Conservation (phyloP, 345 rosid species). For the Lumnitzera racemosa region DNA sequence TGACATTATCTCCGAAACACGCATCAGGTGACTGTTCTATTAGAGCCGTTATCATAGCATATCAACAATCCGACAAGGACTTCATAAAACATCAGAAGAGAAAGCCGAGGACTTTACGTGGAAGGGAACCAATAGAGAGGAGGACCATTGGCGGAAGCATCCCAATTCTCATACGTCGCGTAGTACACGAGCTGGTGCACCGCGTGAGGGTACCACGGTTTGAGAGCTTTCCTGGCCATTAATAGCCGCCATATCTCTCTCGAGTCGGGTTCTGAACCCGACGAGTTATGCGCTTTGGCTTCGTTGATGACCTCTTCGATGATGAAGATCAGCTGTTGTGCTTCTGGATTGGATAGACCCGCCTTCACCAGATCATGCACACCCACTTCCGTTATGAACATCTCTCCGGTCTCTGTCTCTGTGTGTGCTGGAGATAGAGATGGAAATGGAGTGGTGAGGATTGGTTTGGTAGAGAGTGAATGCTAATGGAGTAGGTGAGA, state of each 20-base stretch:
- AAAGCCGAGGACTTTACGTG: constrained; percentile 26
- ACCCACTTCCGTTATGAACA: constrained; percentile 34
- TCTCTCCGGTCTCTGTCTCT: neutral
- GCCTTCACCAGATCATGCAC: constrained; percentile 41
- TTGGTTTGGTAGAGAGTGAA: too few relatives aligned
- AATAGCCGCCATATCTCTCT: constrained; percentile 56
- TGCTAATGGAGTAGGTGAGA: too few relatives aligned
- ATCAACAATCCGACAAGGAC: neutral
- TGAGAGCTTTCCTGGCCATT: constrained; percentile 35
- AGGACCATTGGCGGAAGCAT: constrained; percentile 51
- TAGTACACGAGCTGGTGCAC: constrained; percentile 71
- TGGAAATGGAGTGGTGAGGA: too few relatives aligned
- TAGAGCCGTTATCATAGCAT: neutral
- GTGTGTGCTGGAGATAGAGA: too few relatives aligned
- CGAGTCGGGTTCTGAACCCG: constrained; percentile 20
- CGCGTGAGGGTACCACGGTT: constrained; percentile 66
- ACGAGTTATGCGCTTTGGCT: constrained; percentile 4
- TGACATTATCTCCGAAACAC: neutral
- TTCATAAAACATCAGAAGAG: neutral
- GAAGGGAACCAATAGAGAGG: constrained; percentile 92
- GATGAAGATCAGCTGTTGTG: constrained; percentile 24
- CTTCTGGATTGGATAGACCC: constrained; percentile 40
- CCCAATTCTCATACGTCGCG: constrained; percentile 64
- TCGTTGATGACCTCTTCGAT: constrained; percentile 23
- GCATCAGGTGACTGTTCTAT: neutral